Conservation (phyloP, 352 stramenopile species). For the Pythium graminicola region DNA sequence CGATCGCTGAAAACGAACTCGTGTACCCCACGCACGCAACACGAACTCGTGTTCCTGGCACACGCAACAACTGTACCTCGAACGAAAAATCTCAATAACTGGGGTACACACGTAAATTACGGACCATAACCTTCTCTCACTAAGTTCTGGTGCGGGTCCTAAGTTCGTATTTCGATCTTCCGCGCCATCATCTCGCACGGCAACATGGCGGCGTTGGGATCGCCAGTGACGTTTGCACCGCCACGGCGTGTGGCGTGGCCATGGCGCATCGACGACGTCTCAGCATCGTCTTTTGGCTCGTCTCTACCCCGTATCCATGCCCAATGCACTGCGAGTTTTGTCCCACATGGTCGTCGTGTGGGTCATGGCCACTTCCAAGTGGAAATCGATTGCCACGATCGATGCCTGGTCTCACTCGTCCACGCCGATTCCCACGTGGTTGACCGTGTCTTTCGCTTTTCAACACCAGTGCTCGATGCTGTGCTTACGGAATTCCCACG, state of each 20-base stretch:
- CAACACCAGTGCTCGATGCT: constrained; percentile 47
- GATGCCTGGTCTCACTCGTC: constrained; percentile 39
- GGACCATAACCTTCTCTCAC: too few species aligned
- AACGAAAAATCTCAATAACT: background rate
- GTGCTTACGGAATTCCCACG: constrained; percentile 38
- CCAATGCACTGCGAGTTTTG: constrained; percentile 10
- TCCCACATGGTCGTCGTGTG: constrained; percentile 1
- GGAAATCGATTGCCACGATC: constrained; percentile 18
- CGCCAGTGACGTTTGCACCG: background rate
- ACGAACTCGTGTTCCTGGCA: background rate
- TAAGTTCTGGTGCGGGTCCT: background rate
- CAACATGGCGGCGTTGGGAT: constrained; percentile 13
- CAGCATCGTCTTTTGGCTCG: background rate
- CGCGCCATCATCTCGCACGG: background rate
- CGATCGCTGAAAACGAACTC: background rate
- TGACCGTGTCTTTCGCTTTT: constrained; percentile 57
- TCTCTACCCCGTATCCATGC: constrained; percentile 15
- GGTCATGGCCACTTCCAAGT: background rate
- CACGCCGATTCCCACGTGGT: constrained; percentile 46
- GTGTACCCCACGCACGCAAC: too few species aligned
- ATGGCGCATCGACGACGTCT: constrained; percentile 15
- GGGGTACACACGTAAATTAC: too few species aligned
- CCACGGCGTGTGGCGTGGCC: constrained; percentile 3
- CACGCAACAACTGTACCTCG: constrained; percentile 4
- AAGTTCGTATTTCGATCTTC: background rate